Conservation (phyloP, 2,329 filamentous ascomycete species). For the Aspergillus tubingensis region DNA sequence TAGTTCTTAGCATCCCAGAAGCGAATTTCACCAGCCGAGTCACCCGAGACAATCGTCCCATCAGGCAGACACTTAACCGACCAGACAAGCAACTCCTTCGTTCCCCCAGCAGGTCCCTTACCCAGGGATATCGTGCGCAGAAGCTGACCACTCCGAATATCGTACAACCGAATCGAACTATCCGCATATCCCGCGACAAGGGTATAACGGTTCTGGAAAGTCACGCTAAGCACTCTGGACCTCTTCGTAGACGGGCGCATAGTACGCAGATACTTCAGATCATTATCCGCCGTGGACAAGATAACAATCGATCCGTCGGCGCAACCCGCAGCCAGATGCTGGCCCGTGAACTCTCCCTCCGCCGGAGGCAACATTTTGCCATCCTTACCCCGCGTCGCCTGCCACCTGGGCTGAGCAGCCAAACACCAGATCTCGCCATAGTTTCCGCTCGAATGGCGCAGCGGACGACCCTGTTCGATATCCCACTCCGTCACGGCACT, state of each 20-base stretch:
- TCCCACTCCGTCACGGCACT: constrained; percentile 95
- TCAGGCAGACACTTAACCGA: constrained; percentile 83
- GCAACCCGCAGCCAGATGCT: constrained; percentile 81
- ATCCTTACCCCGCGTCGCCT: constrained; percentile 40
- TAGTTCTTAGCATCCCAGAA: constrained; percentile 95
- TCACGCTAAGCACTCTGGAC: constrained; percentile 84
- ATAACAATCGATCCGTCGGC: constrained; percentile 87
- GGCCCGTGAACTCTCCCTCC: constrained; percentile 46
- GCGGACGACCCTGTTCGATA: constrained; percentile 72
- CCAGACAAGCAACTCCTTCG: constrained; percentile 89
- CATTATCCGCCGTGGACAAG: constrained; percentile 80
- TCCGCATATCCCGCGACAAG: constrained; percentile 94
- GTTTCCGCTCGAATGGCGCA: constrained; percentile 83
- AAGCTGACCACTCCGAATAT: constrained; percentile 74
- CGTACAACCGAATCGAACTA: constrained; percentile 88
- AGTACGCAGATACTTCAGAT: constrained; percentile 76
- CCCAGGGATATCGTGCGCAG: constrained; percentile 84
- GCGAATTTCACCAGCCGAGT: constrained; percentile 89
- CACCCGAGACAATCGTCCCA: constrained; percentile 89
- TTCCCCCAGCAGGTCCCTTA: constrained; percentile 71
- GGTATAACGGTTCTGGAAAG: constrained; percentile 80
- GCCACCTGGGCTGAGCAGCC: constrained; percentile 72
- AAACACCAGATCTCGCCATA: constrained; percentile 98
- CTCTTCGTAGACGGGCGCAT: constrained; percentile 79
- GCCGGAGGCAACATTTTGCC: constrained; percentile 36